Conservation (phyloP, 164 flowering plant species). For the Malania oleifera region DNA sequence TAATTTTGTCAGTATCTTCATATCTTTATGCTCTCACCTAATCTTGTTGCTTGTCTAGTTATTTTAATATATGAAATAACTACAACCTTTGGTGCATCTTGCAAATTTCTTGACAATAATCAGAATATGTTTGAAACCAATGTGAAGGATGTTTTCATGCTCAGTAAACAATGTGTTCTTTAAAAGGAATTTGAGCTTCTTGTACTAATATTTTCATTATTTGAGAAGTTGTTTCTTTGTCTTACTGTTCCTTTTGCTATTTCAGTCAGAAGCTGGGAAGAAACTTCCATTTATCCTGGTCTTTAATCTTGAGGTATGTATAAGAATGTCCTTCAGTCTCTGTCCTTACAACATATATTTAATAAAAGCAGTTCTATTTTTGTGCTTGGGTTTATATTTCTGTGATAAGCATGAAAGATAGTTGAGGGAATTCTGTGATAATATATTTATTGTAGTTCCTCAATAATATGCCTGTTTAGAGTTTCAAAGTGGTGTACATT, state of each 20-base stretch:
- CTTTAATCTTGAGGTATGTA: conserved; percentile 71
- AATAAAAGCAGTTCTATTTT: not conserved
- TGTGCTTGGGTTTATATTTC: not conserved
- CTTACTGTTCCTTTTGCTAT: conserved; percentile 12
- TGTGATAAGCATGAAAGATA: not conserved
- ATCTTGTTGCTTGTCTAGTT: too few relatives aligned
- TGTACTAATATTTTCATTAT: conserved; percentile 1
- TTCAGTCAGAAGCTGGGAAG: conserved; percentile 84
- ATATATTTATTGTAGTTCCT: too few relatives aligned
- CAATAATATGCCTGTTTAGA: too few relatives aligned
- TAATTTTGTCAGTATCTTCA: too few relatives aligned
- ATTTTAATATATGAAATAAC: too few relatives aligned
- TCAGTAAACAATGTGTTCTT: too few relatives aligned
- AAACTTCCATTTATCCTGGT: conserved; percentile 77
- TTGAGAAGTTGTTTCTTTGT: not conserved
- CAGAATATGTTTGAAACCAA: too few relatives aligned
- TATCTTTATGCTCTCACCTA: too few relatives aligned
- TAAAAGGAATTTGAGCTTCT: not conserved
- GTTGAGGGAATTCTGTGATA: not conserved
- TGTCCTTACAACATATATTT: not conserved
- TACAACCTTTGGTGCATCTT: too few relatives aligned
- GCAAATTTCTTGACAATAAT: too few relatives aligned
- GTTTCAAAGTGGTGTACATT: too few relatives aligned
- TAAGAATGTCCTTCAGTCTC: not conserved
- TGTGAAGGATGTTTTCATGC: too few relatives aligned